These are phyloP conservation scores for Triticum timopheevii DNA, from an alignment of 176 grass and related monocot genomes.

Conservation along the genomic window DNA sequence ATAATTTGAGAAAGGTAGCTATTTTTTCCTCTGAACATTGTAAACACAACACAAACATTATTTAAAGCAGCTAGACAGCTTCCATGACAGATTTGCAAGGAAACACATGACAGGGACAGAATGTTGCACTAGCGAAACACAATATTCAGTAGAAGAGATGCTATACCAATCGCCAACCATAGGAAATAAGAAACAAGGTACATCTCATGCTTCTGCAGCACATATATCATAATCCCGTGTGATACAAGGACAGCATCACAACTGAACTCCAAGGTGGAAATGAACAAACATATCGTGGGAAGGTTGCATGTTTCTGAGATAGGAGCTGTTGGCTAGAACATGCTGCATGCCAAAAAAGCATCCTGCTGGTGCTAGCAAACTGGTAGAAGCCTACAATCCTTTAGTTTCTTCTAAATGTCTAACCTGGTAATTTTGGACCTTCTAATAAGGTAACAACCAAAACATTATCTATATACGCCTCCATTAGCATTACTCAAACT, in stretches of 20 bases:
- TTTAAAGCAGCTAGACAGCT: not conserved
- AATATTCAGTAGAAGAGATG: not conserved
- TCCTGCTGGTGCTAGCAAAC: not conserved
- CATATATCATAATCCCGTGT: not conserved
- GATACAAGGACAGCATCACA: not conserved
- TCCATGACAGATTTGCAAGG: not conserved
- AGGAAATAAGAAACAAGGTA: not conserved
- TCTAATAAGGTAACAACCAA: not conserved
- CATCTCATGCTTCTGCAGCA: not conserved
- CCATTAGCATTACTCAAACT: not conserved
- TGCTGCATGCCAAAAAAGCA: not conserved
- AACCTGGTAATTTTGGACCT: not conserved
- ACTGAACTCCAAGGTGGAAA: not conserved
- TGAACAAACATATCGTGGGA: not conserved
- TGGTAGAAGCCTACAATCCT: too few species aligned
- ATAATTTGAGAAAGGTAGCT: conserved; percentile 11
- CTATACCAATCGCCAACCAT: not conserved
- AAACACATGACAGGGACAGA: not conserved
- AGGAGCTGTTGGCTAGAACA: not conserved
- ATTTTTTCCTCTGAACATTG: not conserved
- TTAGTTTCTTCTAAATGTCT: not conserved
- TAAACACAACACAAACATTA: not conserved
- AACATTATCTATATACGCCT: not conserved
- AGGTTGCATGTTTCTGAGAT: not conserved
- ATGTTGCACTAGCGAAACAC: not conserved